Conservation (phyloP, 1,284 basidiomycete species). For the Sanguinoderma infundibulare region DNA sequence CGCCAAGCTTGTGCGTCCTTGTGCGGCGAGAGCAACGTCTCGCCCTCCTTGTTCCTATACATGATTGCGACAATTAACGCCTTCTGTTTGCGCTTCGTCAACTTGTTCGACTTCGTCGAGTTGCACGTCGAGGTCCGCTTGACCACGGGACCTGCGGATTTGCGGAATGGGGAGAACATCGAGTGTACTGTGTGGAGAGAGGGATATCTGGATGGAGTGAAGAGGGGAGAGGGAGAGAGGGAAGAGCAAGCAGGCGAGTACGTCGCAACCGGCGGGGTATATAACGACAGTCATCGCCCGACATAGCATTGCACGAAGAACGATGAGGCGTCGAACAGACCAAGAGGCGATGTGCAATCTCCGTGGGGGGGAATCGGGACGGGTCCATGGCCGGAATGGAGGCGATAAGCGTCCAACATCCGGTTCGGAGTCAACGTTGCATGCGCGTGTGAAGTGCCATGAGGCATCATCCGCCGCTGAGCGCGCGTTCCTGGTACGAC, state of each 20-base stretch:
- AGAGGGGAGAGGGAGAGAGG: not conserved
- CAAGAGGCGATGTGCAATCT: not conserved
- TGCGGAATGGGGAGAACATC: not conserved
- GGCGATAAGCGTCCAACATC: not conserved
- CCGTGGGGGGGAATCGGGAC: not conserved
- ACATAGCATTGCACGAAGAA: not conserved
- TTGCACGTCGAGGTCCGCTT: not conserved
- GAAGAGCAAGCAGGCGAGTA: not conserved
- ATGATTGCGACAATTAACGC: conserved; percentile 4
- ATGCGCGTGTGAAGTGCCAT: not conserved
- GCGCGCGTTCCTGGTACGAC: not conserved
- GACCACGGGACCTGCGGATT: not conserved
- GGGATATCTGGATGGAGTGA: not conserved
- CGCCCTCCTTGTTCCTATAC: not conserved
- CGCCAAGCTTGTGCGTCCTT: conserved; percentile 14
- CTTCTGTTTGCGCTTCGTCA: not conserved
- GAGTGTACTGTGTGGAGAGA: not conserved
- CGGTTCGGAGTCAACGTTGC: not conserved
- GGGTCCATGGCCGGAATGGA: not conserved
- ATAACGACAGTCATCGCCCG: not conserved
- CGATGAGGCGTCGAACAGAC: not conserved
- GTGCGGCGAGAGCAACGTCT: conserved; percentile 12
- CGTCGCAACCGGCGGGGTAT: not conserved
- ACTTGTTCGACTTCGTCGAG: not conserved
- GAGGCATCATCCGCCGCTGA: not conserved